Percentiles rank a stretch among this genome's conserved stretches.
Conservation (phyloP, 441 rosid species). For the Syzygium syzygioides region DNA sequence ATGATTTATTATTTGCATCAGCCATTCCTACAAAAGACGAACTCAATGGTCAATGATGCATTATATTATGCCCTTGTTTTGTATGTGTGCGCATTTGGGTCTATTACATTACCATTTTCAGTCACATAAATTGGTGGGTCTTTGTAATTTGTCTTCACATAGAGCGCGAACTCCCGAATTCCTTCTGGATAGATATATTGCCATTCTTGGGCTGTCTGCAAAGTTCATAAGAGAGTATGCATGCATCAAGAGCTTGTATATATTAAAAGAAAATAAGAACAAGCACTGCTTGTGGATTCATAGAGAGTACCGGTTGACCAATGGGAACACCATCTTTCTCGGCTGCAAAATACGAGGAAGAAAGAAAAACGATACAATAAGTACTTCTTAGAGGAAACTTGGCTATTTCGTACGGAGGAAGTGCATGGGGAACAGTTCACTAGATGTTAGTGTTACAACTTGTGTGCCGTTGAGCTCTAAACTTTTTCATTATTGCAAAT, state of each 20-base stretch:
- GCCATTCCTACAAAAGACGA: conserved; percentile 19
- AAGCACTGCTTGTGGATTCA: neutral
- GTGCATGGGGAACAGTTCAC: neutral
- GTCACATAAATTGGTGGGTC: conserved; percentile 30
- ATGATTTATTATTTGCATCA: conserved; percentile 15
- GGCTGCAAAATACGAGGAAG: conserved; percentile 1
- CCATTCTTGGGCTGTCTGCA: conserved; percentile 27
- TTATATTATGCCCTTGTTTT: neutral
- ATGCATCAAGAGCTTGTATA: neutral
- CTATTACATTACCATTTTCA: conserved; percentile 30
- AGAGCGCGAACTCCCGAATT: conserved; percentile 19
- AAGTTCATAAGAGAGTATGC: neutral
- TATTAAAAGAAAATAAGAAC: neutral
- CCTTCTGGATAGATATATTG: conserved; percentile 28
- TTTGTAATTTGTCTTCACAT: conserved; percentile 23
- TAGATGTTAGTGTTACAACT: neutral
- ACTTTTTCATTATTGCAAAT: neutral
- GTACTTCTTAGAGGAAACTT: neutral
- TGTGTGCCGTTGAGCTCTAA: neutral
- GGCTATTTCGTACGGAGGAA: neutral
- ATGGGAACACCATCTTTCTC: conserved; percentile 29
- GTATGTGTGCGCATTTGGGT: neutral
- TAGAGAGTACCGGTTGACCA: conserved; percentile 25
- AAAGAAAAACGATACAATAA: neutral
- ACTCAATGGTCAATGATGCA: neutral